Conservation (phyloP, 495 filamentous ascomycete species). For the Neurospora cerealis region DNA sequence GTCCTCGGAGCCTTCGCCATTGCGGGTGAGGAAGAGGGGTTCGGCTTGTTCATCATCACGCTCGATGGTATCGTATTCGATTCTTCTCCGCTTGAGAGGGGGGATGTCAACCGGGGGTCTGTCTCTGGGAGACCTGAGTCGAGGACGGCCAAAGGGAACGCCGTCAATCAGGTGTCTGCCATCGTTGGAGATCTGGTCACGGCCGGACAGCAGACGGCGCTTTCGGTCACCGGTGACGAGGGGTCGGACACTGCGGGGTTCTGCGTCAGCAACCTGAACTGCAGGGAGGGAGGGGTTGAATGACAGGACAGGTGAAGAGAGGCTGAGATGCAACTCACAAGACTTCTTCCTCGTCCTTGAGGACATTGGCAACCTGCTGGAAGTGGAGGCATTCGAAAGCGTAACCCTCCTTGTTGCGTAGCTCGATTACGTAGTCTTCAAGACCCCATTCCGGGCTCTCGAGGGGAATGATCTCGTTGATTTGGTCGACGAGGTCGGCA, state of each 20-base stretch:
- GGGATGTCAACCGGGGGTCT: slow-evolving; percentile 68
- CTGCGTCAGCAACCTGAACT: slow-evolving; percentile 3
- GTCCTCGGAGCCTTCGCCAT: slow-evolving; percentile 22
- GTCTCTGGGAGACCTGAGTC: slow-evolving; percentile 43
- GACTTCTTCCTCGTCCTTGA: slow-evolving; percentile 79
- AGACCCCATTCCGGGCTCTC: slow-evolving; percentile 79
- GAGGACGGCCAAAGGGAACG: slow-evolving; percentile 73
- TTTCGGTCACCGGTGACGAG: slow-evolving; percentile 66
- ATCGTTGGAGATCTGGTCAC: slow-evolving; percentile 70
- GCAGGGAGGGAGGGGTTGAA: not conserved
- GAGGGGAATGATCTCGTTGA: slow-evolving; percentile 76
- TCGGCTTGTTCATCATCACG: slow-evolving; percentile 17
- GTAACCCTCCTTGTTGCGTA: slow-evolving; percentile 40
- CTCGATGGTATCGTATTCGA: slow-evolving; percentile 32
- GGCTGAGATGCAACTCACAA: slow-evolving; percentile 41
- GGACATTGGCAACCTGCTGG: slow-evolving; percentile 53
- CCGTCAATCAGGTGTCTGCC: slow-evolving; percentile 86
- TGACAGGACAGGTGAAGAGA: not conserved
- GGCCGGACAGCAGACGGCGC: slow-evolving; percentile 63
- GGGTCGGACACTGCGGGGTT: slow-evolving; percentile 59
- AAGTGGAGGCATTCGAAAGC: slow-evolving; percentile 91
- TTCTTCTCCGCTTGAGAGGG: slow-evolving; percentile 58
- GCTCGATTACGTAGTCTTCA: slow-evolving; percentile 86
- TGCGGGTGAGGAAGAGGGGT: slow-evolving; percentile 27
- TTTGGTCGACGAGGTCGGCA: slow-evolving; percentile 68